phyloP scores from a whole-genome alignment of 345 rosid species.

The Orychophragmus violaceus region DNA sequence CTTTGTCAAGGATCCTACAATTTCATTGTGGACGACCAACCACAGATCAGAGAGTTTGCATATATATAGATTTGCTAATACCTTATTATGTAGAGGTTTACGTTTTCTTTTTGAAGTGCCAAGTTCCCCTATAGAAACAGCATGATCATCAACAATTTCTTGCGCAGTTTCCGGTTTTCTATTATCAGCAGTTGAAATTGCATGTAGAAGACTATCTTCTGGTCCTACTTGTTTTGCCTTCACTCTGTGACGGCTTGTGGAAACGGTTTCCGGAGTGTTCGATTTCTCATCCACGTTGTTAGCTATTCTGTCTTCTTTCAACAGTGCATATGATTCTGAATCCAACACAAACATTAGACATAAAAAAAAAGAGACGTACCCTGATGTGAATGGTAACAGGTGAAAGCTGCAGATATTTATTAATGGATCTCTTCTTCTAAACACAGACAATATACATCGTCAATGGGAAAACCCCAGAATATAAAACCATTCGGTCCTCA shows the following conservation, averaged over 20 bases:
- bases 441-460: constrained; percentile 3
- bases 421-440: background rate
- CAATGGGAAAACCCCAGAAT: background rate
- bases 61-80: constrained; percentile 19
- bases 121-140: constrained; percentile 1
- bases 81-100: constrained; percentile 41
- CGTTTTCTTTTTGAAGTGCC: constrained; percentile 24
- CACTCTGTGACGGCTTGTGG: constrained; percentile 33
- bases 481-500: constrained; percentile 20
- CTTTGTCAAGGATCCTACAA: constrained; percentile 7
- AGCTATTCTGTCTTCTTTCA: constrained; percentile 46
- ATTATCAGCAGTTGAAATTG: constrained; percentile 14
- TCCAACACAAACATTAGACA: constrained; percentile 18
- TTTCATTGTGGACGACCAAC: background rate
- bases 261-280: constrained; percentile 42
- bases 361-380: too few species aligned
- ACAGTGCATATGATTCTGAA: constrained; percentile 57
- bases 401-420: constrained; percentile 4
- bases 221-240: constrained; percentile 38
- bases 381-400: background rate
- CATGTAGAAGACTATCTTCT: constrained; percentile 3
- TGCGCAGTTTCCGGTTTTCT: constrained; percentile 36
- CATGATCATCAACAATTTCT: constrained; percentile 12
- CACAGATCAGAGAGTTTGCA: background rate
- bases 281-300: constrained; percentile 41